A percentile compares a stretch with the other conserved stretches of the same genome.
phyloP scores from a whole-genome alignment of 495 filamentous ascomycete species.

The Lophiotrema nucula region DNA sequence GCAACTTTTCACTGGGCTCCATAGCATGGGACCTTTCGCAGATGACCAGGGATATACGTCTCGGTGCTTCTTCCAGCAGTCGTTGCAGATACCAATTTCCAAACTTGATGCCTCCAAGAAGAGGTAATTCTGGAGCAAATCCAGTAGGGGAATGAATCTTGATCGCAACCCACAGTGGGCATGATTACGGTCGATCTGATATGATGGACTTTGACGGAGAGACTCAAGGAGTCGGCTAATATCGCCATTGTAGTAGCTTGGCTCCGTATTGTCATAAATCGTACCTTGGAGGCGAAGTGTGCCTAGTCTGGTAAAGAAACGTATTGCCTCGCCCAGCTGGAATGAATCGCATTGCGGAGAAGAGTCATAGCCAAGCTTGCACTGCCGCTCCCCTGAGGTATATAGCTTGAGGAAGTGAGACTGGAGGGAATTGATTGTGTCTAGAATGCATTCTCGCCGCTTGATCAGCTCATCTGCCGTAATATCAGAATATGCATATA shows the following conservation, averaged over 20 bases:
- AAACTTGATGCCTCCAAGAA: conserved; percentile 23
- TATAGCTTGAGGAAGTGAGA: conserved; percentile 71
- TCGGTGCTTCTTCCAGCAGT: conserved; percentile 46
- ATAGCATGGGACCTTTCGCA: conserved; percentile 41
- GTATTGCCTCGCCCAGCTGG: conserved; percentile 81
- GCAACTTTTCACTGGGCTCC: conserved; percentile 26
- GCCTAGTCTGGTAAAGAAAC: conserved; percentile 62
- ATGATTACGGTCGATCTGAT: conserved; percentile 78
- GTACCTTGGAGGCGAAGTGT: conserved; percentile 45
- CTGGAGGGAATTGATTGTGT: conserved; percentile 74
- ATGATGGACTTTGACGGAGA: conserved; percentile 64
- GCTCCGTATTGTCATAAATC: conserved; percentile 36
- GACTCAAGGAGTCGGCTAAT: conserved; percentile 53
- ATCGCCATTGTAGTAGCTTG: conserved; percentile 44
- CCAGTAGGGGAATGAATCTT: conserved; percentile 64
- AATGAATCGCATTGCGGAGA: conserved; percentile 77
- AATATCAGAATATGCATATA: too few species aligned
- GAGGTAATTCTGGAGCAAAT: conserved; percentile 54
- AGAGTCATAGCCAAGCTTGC: conserved; percentile 73
- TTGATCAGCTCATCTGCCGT: conserved; percentile 70
- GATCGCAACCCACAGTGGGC: conserved; percentile 72
- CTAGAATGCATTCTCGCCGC: conserved; percentile 67
- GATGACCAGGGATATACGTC: conserved; percentile 38
- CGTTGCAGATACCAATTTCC: conserved; percentile 48
- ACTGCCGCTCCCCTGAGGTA: conserved; percentile 59